phyloP scores from a whole-genome alignment of 495 filamentous ascomycete species.

The Hyphodiscus hymeniophilus region DNA sequence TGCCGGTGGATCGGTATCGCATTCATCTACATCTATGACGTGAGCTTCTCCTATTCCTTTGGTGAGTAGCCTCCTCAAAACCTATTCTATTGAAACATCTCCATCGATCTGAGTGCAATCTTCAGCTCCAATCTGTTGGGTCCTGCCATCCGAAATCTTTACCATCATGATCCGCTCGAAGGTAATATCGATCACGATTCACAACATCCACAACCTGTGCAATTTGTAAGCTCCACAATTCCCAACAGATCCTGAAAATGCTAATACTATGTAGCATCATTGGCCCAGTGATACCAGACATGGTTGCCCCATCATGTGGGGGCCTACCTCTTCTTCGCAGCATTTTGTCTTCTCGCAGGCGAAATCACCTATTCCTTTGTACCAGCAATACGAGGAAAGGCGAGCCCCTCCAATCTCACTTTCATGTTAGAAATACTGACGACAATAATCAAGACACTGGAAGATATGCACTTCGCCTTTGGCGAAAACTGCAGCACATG shows the following conservation, averaged over 20 bases:
- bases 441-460: constrained; percentile 10
- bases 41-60: constrained; percentile 68
- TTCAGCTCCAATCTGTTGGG: constrained; percentile 58
- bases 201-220: constrained; percentile 17
- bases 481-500: constrained; percentile 17
- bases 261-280: constrained; percentile 43
- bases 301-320: constrained; percentile 49
- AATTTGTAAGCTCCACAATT: constrained; percentile 17
- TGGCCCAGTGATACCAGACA: constrained; percentile 51
- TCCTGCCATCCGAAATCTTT: constrained; percentile 57
- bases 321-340: constrained; percentile 61
- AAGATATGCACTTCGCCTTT: constrained; percentile 27
- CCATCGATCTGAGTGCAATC: too few species aligned
- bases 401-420: background rate
- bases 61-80: too few species aligned
- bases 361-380: constrained; percentile 23
- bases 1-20: constrained; percentile 68
- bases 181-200: constrained; percentile 26
- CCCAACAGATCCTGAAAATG: constrained; percentile 26
- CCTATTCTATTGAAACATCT: too few species aligned
- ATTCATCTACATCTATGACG: constrained; percentile 73
- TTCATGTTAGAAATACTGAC: background rate
- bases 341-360: constrained; percentile 15
- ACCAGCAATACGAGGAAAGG: constrained; percentile 25
- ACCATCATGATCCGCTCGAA: constrained; percentile 51